Percentiles rank a stretch among this genome's conserved stretches.
Conservation (phyloP, 805 yeast genomes). For the Ogataea philodendri region DNA sequence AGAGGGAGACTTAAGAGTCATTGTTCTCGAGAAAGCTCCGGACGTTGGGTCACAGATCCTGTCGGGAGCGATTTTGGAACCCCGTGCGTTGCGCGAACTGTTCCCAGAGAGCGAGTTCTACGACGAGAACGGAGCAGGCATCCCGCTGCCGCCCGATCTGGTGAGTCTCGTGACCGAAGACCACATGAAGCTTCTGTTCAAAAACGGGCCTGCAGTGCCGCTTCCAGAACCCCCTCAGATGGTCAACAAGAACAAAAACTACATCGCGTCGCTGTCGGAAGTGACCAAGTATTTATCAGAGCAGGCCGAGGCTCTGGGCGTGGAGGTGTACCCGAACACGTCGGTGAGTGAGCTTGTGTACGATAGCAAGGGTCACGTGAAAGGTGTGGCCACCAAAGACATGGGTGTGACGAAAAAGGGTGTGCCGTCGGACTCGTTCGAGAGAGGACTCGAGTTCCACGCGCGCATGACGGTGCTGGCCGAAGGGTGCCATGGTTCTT, state of each 20-base stretch:
- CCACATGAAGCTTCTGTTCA: constrained; percentile 67
- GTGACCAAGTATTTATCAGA: constrained; percentile 82
- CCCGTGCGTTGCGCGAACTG: constrained; percentile 80
- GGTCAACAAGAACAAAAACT: constrained; percentile 77
- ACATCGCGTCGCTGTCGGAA: constrained; percentile 77
- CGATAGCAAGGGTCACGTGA: constrained; percentile 57
- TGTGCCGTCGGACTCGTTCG: constrained; percentile 76
- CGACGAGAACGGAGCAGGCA: constrained; percentile 51
- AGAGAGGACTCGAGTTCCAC: constrained; percentile 96
- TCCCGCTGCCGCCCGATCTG: constrained; percentile 75
- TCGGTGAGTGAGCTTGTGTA: constrained; percentile 78
- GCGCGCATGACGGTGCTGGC: constrained; percentile 87
- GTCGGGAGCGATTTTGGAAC: constrained; percentile 94
- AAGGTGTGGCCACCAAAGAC: constrained; percentile 93
- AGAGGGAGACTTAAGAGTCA: constrained; percentile 66
- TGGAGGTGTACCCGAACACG: constrained; percentile 89
- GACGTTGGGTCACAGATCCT: constrained; percentile 92
- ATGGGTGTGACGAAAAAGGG: constrained; percentile 81
- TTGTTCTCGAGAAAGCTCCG: constrained; percentile 87
- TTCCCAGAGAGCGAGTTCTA: constrained; percentile 64
- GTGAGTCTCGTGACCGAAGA: constrained; percentile 76
- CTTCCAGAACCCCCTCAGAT: constrained; percentile 94
- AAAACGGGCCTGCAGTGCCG: constrained; percentile 52
- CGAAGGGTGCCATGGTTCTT: constrained; percentile 98
- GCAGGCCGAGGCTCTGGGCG: constrained; percentile 89